Conservation (phyloP, 2,329 filamentous ascomycete species). For the Fusarium sp. region DNA sequence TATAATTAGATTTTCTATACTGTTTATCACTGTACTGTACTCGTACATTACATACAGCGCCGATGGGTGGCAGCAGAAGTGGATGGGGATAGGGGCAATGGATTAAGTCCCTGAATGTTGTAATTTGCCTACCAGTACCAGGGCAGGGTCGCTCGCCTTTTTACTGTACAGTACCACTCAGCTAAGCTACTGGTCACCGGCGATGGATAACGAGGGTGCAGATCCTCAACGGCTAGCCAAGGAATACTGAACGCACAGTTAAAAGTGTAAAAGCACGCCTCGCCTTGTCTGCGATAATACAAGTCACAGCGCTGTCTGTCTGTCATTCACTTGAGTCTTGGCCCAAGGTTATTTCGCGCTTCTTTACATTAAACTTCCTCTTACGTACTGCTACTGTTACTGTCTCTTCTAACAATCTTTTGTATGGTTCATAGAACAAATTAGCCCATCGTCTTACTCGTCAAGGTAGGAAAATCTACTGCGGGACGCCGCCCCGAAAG, state of each 20-base stretch:
- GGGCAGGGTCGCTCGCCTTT: slow-evolving; percentile 25
- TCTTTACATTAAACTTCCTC: slow-evolving; percentile 19
- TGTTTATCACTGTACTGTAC: neutral
- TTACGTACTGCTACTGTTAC: neutral
- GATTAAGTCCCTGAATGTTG: slow-evolving; percentile 32
- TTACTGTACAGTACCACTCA: slow-evolving; percentile 2
- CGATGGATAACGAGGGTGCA: slow-evolving; percentile 10
- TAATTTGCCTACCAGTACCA: slow-evolving; percentile 36
- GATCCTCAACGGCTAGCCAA: slow-evolving; percentile 24
- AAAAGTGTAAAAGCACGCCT: neutral
- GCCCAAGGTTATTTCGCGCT: slow-evolving; percentile 15
- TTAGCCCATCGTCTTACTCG: slow-evolving; percentile 28
- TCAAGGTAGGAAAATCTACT: slow-evolving; percentile 18
- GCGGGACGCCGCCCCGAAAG: slow-evolving; percentile 28
- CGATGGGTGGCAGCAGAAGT: slow-evolving; percentile 30
- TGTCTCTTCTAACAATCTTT: neutral
- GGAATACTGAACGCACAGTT: neutral
- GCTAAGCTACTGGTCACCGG: slow-evolving; percentile 3
- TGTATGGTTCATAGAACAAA: slow-evolving; percentile 12
- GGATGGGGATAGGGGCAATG: slow-evolving; percentile 35
- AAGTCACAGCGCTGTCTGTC: neutral
- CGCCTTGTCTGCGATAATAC: neutral
- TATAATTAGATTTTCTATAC: neutral
- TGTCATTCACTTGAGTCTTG: neutral
- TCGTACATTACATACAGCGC: neutral